These are phyloP conservation scores for Rhizophora apiculata DNA, from an alignment of 345 rosid genomes.

Conservation along the genomic window DNA sequence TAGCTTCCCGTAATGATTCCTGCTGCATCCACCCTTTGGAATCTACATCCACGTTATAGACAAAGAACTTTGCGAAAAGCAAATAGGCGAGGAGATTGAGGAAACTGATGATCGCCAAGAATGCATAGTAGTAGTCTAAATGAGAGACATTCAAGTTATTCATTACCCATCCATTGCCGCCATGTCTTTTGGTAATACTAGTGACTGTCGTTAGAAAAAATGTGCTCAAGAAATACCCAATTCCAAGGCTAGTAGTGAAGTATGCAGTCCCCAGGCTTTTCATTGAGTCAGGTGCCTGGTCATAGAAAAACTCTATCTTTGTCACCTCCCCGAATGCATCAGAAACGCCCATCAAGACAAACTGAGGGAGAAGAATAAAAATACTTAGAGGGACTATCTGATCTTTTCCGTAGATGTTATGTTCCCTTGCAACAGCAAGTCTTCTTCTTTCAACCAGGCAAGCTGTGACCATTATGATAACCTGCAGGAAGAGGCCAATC, in stretches of 20 bases:
- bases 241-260: slow-evolving; percentile 51
- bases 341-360: slow-evolving; percentile 68
- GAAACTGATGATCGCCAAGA: slow-evolving; percentile 49
- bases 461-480: slow-evolving; percentile 49
- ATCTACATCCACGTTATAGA: slow-evolving; percentile 48
- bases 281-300: slow-evolving; percentile 81
- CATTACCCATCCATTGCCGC: slow-evolving; percentile 61
- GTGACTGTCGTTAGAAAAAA: slow-evolving; percentile 51
- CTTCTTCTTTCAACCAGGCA: slow-evolving; percentile 56
- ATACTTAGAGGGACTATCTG: slow-evolving; percentile 55
- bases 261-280: slow-evolving; percentile 78
- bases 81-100: slow-evolving; percentile 56
- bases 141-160: slow-evolving; percentile 66
- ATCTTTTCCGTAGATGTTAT: slow-evolving; percentile 18
- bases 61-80: slow-evolving; percentile 48
- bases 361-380: slow-evolving; percentile 64
- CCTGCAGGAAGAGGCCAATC: slow-evolving; percentile 50
- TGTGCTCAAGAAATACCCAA: slow-evolving; percentile 70
- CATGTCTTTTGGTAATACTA: slow-evolving; percentile 38
- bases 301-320: slow-evolving; percentile 82
- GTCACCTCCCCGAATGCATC: slow-evolving; percentile 71
- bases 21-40: slow-evolving; percentile 7
- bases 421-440: slow-evolving; percentile 42
- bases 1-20: slow-evolving; percentile 1
- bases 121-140: slow-evolving; percentile 59